Conservation (phyloP, 192 early-diverging fungal genomes). For the Paraglomus occultum region DNA sequence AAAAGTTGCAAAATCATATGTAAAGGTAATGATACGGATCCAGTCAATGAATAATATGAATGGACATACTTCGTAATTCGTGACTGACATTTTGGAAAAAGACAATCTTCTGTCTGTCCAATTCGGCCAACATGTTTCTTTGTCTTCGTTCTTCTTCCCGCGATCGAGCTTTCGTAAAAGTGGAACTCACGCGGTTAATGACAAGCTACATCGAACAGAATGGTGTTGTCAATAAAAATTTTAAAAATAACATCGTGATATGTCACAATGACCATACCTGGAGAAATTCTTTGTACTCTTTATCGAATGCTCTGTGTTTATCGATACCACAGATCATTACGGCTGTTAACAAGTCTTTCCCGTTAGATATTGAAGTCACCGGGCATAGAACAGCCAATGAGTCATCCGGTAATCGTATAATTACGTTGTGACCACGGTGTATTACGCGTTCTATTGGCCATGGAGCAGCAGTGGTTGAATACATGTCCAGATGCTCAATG, state of each 20-base stretch:
- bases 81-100: constrained; percentile 43
- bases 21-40: background rate
- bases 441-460: constrained; percentile 1
- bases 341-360: background rate
- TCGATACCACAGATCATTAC: constrained; percentile 22
- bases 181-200: no score
- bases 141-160: constrained; percentile 37
- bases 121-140: constrained; percentile 31
- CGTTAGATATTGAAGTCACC: background rate
- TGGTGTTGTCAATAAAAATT: constrained; percentile 12
- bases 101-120: constrained; percentile 38
- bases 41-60: background rate
- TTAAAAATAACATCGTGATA: constrained; percentile 23
- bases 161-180: constrained; percentile 5
- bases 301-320: background rate
- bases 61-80: constrained; percentile 41
- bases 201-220: background rate
- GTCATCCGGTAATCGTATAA: constrained; percentile 1
- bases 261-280: constrained; percentile 31
- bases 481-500: background rate
- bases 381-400: constrained; percentile 9
- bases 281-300: constrained; percentile 32
- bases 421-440: background rate
- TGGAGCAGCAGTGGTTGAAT: background rate
- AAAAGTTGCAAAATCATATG: background rate